Evolutionary conservation across 2,329 filamentous ascomycete genomes (phyloP).

Genomic region (Phaeosphaeria sp.): DNA sequence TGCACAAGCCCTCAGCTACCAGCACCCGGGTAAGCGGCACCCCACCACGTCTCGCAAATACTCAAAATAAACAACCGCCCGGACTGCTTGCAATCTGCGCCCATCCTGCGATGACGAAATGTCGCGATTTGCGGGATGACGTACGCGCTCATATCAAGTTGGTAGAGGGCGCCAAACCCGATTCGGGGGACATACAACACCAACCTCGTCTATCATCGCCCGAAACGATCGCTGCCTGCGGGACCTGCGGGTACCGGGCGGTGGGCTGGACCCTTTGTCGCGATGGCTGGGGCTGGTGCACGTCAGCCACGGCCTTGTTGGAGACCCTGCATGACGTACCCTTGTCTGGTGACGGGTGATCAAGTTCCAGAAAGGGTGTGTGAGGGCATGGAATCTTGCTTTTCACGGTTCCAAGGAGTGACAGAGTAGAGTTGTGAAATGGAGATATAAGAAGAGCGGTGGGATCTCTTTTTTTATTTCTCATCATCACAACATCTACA

Average conservation of each 20-base stretch:
- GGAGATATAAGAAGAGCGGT: constrained; percentile 15
- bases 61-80: neutral
- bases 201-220: constrained; percentile 16
- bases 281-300: neutral
- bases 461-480: neutral
- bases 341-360: constrained; percentile 10
- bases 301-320: neutral
- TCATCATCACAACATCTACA: constrained; percentile 5
- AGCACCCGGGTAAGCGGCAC: neutral
- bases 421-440: neutral
- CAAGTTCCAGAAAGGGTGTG: constrained; percentile 13
- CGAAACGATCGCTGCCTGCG: constrained; percentile 4
- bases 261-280: neutral
- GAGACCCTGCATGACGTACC: constrained; percentile 38
- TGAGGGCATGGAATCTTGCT: constrained; percentile 30
- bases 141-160: constrained; percentile 3
- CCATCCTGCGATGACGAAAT: constrained; percentile 1
- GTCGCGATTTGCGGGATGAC: neutral
- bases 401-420: constrained; percentile 11
- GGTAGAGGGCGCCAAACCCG: neutral
- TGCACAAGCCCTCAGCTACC: neutral
- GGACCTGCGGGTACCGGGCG: too few relatives aligned
- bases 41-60: neutral
- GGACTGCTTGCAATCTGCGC: neutral
- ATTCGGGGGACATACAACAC: constrained; percentile 6